Conservation (phyloP, 2,329 filamentous ascomycete genomes). For the Aureobasidium namibiae region DNA sequence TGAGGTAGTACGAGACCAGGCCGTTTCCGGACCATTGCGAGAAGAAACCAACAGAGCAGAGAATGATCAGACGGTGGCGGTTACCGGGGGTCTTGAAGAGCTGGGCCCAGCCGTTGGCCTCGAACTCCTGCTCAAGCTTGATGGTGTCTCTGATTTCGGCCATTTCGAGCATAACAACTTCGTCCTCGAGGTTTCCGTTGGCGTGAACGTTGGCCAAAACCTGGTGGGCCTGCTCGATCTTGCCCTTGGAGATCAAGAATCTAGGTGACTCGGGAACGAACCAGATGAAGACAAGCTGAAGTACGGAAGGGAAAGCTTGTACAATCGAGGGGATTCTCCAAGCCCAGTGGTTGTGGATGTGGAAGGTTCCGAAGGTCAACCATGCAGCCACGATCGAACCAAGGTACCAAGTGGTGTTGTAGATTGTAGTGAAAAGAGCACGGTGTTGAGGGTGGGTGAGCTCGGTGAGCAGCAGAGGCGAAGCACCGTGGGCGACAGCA, state of each 20-base stretch:
- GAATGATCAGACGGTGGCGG: conserved; percentile 45
- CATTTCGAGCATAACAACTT: conserved; percentile 41
- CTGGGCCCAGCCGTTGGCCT: conserved; percentile 38
- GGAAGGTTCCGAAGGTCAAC: conserved; percentile 17
- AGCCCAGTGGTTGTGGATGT: conserved; percentile 16
- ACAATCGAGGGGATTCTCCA: conserved; percentile 19
- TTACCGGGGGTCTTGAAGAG: conserved; percentile 45
- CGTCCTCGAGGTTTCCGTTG: conserved; percentile 36
- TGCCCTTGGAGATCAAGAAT: conserved; percentile 48
- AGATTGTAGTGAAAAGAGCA: conserved; percentile 40
- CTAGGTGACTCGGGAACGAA: conserved; percentile 52
- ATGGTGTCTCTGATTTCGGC: conserved; percentile 44
- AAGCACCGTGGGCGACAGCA: too few relatives aligned
- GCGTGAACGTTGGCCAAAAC: conserved; percentile 48
- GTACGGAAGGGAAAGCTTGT: conserved; percentile 16
- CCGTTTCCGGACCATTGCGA: conserved; percentile 52
- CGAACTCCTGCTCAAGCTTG: conserved; percentile 39
- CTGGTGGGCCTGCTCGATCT: conserved; percentile 40
- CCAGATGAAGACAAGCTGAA: conserved; percentile 39
- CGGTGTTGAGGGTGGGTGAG: conserved; percentile 18
- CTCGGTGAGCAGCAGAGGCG: too few relatives aligned
- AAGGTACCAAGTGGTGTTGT: conserved; percentile 34
- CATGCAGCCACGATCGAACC: conserved; percentile 19
- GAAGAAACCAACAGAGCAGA: conserved; percentile 48
- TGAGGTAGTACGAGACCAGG: conserved; percentile 37